Base-by-base conservation (phyloP, 1,139 yeast genomes). In the Debaryomyces robertsiae region DNA sequence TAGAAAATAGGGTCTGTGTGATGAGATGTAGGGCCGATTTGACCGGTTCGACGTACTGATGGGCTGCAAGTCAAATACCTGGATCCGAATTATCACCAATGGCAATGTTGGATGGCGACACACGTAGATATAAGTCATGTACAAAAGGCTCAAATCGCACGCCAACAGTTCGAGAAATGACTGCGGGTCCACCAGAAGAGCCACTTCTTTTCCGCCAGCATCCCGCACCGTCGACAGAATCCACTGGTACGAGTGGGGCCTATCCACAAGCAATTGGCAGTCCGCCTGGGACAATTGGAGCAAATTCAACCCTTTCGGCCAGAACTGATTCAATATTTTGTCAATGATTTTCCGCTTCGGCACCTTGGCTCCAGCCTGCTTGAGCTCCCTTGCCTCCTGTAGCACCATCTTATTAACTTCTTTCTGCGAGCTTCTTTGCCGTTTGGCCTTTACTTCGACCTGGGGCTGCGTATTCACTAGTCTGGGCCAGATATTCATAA, bases 241-340 rank as follows among this genome's bases (percentile, higher is more conserved):
- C 91, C 95, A 86, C 17, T 60, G 60, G 49, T 67, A 75, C 1
- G 68, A 47, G 31, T 65, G 62, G 0, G 87, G 82, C 36, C 74
- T 71, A 49, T 82, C 84, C 3, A 84, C 75, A 30, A 85, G 65
- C 33, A 75, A 55, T 49, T 81, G 85, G 43, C 85, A 77, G 51
- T 87, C 95, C 6, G 85, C 63, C 48, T 85, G 91, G 0, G 95
- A 84, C 34, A 82, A 57, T 54, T 87, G 95, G 14, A 80, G 67
- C 5, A 85, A 60, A 50, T 82, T 85, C 36, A 86, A 60, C 0
- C 95, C 95, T 3, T 64, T 52, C 1, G 77, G 68, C 81, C 90
- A 86, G 53, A 69, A 79, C 25, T 80, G 80, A 29, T 65, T 68
- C 6, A 82, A 46, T 10, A 84, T 63, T 36, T 63, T 61, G 44